phyloP scores from a whole-genome alignment of 2,329 filamentous ascomycete species.

The Teratosphaeria pseudoeucalypti region DNA sequence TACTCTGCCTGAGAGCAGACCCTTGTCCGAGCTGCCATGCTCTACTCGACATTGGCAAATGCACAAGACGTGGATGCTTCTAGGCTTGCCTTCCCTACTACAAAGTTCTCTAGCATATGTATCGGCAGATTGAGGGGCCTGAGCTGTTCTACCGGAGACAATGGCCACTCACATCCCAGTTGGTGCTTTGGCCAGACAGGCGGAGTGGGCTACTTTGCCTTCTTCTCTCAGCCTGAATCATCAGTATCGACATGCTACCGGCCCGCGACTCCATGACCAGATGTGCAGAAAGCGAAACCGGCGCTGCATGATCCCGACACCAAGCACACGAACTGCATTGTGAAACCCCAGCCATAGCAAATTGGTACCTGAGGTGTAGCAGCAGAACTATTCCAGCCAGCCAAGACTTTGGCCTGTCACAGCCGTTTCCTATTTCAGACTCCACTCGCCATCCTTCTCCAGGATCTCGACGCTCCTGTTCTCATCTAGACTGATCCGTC shows the following conservation, averaged over 20 bases:
- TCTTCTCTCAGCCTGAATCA: background rate
- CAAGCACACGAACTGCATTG: background rate
- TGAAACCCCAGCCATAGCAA: background rate
- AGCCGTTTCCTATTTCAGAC: constrained; percentile 40
- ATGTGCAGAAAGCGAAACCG: background rate
- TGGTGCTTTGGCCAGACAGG: no score
- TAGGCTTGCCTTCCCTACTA: background rate
- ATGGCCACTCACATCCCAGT: no score
- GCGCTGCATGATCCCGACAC: background rate
- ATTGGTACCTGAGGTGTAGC: background rate
- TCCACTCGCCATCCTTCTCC: constrained; percentile 56
- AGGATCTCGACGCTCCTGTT: constrained; percentile 65
- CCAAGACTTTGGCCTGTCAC: background rate
- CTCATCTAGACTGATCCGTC: constrained; percentile 75
- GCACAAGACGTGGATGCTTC: background rate
- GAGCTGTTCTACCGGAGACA: no score
- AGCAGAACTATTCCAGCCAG: background rate
- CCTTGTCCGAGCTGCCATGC: background rate
- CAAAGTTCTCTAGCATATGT: background rate
- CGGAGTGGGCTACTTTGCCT: background rate
- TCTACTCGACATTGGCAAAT: background rate
- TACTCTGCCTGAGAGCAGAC: background rate
- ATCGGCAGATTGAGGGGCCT: background rate
- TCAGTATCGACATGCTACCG: background rate
- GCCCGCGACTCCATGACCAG: background rate